Evolutionary conservation across 192 early-diverging fungal species (phyloP).

Genomic region (Coemansia sp.): DNA sequence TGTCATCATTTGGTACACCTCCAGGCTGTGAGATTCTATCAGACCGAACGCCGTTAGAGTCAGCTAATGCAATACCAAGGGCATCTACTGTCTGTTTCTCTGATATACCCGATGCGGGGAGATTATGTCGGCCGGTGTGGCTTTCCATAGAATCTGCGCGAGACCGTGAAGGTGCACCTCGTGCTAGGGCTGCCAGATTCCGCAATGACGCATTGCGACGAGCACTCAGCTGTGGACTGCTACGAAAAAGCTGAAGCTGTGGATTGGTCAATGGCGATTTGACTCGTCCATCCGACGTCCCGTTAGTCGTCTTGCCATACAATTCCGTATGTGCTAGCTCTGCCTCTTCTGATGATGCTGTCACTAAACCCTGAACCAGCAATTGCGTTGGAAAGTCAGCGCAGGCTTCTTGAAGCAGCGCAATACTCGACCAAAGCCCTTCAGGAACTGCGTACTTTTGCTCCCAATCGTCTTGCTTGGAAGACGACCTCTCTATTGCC

Average conservation of each 20-base stretch:
- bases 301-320: too few species aligned
- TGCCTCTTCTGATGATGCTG: not conserved
- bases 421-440: slow-evolving; percentile 5
- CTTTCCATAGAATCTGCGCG: slow-evolving; percentile 5
- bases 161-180: not conserved
- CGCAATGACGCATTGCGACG: slow-evolving; percentile 27
- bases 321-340: too few species aligned
- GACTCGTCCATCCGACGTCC: not conserved
- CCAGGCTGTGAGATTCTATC: too few species aligned
- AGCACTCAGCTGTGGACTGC: slow-evolving; percentile 19
- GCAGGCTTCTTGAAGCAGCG: slow-evolving; percentile 20
- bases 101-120: not conserved
- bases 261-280: slow-evolving; percentile 7
- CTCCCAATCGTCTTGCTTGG: slow-evolving; percentile 24
- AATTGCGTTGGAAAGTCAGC: slow-evolving; percentile 7
- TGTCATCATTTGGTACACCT: too few species aligned
- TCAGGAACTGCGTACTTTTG: slow-evolving; percentile 15
- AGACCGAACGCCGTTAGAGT: too few species aligned
- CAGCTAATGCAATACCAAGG: too few species aligned
- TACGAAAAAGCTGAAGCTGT: slow-evolving; percentile 10
- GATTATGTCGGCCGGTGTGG: not conserved
- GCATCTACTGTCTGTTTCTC: too few species aligned
- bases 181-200: slow-evolving; percentile 15
- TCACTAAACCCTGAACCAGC: not conserved
- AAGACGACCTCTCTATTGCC: not conserved